phyloP scores from a whole-genome alignment of 169 alveolate genomes.

The Plasmodium vivax region DNA sequence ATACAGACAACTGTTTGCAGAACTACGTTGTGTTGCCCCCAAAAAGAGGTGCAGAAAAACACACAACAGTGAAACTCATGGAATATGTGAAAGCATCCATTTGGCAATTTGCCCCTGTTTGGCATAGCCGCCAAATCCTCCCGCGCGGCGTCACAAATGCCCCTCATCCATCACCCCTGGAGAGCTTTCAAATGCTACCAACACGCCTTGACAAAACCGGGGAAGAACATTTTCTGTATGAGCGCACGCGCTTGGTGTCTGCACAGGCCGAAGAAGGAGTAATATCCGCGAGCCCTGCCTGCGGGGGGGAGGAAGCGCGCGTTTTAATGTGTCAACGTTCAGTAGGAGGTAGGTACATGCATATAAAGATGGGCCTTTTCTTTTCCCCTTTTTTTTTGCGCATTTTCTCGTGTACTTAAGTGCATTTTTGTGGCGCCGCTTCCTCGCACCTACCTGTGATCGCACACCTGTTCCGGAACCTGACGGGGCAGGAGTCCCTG shows the following conservation, averaged over 20 bases:
- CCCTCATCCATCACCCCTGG: background rate
- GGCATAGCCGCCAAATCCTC: background rate
- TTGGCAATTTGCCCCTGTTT: background rate
- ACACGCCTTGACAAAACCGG: constrained; percentile 83
- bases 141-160: background rate
- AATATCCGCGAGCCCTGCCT: constrained; percentile 83
- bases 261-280: constrained; percentile 79
- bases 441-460: constrained; percentile 77
- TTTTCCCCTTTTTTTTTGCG: background rate
- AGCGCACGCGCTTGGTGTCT: constrained; percentile 82
- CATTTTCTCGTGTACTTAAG: background rate
- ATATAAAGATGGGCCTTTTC: background rate
- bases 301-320: background rate
- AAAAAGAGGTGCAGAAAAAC: background rate
- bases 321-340: background rate
- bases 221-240: constrained; percentile 79
- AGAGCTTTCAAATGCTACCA: constrained; percentile 74
- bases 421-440: background rate
- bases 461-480: constrained; percentile 79
- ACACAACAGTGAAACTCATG: background rate
- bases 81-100: background rate
- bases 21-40: background rate
- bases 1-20: background rate
- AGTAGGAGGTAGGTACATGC: background rate
- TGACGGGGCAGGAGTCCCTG: constrained; percentile 78